Base-by-base conservation (phyloP, 2,329 filamentous ascomycete species). In the Clonostachys sp. region DNA sequence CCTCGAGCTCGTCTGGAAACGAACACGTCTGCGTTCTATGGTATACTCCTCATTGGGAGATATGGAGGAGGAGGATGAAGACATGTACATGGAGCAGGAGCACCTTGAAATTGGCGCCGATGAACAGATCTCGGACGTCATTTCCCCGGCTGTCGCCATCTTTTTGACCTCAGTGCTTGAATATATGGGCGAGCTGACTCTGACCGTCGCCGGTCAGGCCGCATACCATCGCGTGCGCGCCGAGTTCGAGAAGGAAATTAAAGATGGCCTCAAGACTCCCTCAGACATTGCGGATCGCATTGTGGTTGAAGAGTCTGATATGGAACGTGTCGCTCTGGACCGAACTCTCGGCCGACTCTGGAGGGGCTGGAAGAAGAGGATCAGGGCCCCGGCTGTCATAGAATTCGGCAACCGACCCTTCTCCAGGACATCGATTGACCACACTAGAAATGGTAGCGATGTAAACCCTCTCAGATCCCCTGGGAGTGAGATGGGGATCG, bases 61-160 rank as follows among this genome's bases (percentile, higher is more conserved):
- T 61, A 84, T 99, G 78, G 95, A 99, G 65, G 94, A 99, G 68
- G 91, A 97, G 55, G 94, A 99, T 55, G 94, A 97, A 65, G 92
- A 96, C 61, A 83, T 84, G 45, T 89, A 89, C 60, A 87, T 95
- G 62, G 84, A 91, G 53, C 83, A 90, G 57, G 90, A 94, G 48
- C 81, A 88, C 39, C 74, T 92, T 12, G 80, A 83, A 36, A 72
- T 76, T 43, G 74, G 75, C 45, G 71, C 69, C 20, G 72, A 78
- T 39, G 81, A 84, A 50, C 72, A 78, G 35, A 67, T 79, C 35
- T 81, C 83, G 44, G 86, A 85, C 48, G 77, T 84, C 43, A 87
- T 97, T 17, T 95, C 91, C 0, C 91, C 94, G 33, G 87, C 91
- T 1, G 89, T 95, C 13, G 91, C 94, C 49, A 97, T 99, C 54